These are phyloP conservation scores for Viola pubescens DNA, from an alignment of 441 rosid genomes.

Conservation along the genomic window DNA sequence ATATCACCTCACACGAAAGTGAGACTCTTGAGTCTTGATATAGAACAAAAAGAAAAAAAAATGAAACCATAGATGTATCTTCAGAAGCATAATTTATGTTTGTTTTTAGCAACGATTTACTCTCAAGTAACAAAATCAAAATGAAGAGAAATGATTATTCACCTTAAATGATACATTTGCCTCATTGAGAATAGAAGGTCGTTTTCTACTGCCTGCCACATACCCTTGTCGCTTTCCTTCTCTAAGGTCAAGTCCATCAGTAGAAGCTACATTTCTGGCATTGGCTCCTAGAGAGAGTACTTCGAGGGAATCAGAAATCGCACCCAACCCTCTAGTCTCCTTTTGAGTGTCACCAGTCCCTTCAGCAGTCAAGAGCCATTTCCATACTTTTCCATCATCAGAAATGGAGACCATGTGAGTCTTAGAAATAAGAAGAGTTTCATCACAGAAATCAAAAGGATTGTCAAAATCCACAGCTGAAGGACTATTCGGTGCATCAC, in stretches of 20 bases:
- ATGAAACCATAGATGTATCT: neutral
- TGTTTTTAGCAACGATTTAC: no score
- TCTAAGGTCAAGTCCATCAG: slow-evolving; percentile 29
- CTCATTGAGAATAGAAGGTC: slow-evolving; percentile 29
- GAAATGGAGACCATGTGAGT: slow-evolving; percentile 72
- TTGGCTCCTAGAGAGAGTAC: slow-evolving; percentile 22
- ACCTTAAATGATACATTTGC: slow-evolving; percentile 60
- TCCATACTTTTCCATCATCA: slow-evolving; percentile 94
- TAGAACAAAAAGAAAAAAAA: slow-evolving; percentile 12
- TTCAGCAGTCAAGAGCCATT: slow-evolving; percentile 88
- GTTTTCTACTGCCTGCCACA: slow-evolving; percentile 33
- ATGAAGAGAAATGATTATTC: slow-evolving; percentile 14
- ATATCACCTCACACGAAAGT: neutral
- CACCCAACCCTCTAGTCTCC: slow-evolving; percentile 17
- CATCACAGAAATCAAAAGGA: slow-evolving; percentile 81
- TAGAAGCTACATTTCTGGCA: slow-evolving; percentile 17
- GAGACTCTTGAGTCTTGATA: slow-evolving; percentile 2
- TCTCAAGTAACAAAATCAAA: neutral
- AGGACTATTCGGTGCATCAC: slow-evolving; percentile 41
- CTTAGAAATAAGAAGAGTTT: slow-evolving; percentile 58
- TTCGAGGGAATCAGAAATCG: slow-evolving; percentile 26
- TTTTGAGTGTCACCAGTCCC: slow-evolving; percentile 46
- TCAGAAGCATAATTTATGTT: neutral
- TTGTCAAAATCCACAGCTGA: slow-evolving; percentile 54
- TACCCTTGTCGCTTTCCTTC: slow-evolving; percentile 28